A percentile compares a stretch with the other conserved stretches of the same genome.
phyloP scores from a whole-genome alignment of 73 alveolate genomes.

The Paramecium sexaurelia region DNA sequence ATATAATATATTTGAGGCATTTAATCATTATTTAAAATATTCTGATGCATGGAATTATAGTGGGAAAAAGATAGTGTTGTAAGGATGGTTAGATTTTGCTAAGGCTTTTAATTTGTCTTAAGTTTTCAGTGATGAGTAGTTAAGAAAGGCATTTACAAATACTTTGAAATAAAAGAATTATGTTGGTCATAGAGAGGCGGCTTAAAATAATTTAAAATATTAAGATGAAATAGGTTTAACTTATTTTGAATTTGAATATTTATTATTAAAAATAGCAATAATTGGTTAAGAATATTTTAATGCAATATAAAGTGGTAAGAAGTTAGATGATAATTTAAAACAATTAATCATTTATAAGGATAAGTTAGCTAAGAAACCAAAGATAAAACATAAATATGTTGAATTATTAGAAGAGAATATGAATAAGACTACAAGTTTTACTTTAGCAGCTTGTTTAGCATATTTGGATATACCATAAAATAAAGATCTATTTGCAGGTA shows the following conservation, averaged over 20 bases:
- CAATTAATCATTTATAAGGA: constrained; percentile 1
- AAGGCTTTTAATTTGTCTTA: not conserved
- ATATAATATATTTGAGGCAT: not conserved
- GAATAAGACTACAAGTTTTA: constrained; percentile 10
- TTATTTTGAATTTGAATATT: constrained; percentile 48
- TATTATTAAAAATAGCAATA: not conserved
- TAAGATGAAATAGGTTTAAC: constrained; percentile 1
- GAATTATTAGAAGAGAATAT: not conserved
- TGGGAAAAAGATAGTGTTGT: not conserved
- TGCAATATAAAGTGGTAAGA: not conserved
- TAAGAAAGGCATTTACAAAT: not conserved
- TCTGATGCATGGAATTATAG: constrained; percentile 5
- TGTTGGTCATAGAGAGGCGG: not conserved
- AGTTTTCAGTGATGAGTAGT: not conserved
- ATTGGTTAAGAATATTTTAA: constrained; percentile 37
- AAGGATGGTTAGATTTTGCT: constrained; percentile 45
- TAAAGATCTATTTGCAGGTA: constrained; percentile 42
- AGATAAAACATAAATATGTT: not conserved
- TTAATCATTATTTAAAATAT: constrained; percentile 34
- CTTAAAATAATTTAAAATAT: not conserved
- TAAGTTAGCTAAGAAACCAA: not conserved
- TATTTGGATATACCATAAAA: constrained; percentile 34
- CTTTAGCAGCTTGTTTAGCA: constrained; percentile 4
- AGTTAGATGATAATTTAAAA: not conserved
- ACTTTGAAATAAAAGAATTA: constrained; percentile 14